Conservation (phyloP, 2,329 filamentous ascomycete species). For the Exophiala calicioides region DNA sequence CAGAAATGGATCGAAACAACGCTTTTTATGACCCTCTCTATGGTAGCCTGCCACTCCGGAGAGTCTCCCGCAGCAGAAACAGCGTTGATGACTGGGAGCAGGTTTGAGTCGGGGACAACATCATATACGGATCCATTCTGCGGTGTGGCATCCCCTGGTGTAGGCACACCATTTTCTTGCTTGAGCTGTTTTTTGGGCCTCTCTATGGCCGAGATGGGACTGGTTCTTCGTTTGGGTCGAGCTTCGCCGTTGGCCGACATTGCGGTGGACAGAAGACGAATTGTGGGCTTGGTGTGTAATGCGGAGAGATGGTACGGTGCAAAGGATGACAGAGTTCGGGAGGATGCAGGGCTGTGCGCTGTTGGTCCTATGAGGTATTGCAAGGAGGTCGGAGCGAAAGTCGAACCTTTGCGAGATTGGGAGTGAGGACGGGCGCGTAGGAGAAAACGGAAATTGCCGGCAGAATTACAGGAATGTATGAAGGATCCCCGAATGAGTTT, state of each 20-base stretch:
- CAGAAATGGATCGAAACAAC: constrained; percentile 99
- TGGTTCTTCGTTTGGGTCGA: constrained; percentile 58
- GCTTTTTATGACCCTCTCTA: constrained; percentile 89
- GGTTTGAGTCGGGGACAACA: constrained; percentile 49
- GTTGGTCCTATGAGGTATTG: neutral
- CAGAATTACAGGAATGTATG: constrained; percentile 15
- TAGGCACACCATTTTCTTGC: constrained; percentile 45
- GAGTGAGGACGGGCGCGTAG: constrained; percentile 6
- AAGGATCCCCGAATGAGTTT: constrained; percentile 18
- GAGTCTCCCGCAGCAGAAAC: constrained; percentile 60
- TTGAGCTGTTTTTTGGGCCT: constrained; percentile 59
- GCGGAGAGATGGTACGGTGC: constrained; percentile 2
- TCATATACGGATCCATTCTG: constrained; percentile 48
- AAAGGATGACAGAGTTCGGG: neutral
- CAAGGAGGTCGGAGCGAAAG: neutral
- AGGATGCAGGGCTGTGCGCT: constrained; percentile 5
- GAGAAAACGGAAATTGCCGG: constrained; percentile 2
- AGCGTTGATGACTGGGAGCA: constrained; percentile 47
- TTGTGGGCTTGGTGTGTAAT: neutral
- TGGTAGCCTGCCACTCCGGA: constrained; percentile 91
- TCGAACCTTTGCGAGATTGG: neutral
- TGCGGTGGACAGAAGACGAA: constrained; percentile 12
- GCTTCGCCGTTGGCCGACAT: constrained; percentile 55
- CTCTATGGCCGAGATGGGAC: constrained; percentile 51
- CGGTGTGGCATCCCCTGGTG: constrained; percentile 44